These are phyloP conservation scores for Schizopora paradoxa DNA, from an alignment of 1,284 basidiomycete genomes.

Conservation along the genomic window DNA sequence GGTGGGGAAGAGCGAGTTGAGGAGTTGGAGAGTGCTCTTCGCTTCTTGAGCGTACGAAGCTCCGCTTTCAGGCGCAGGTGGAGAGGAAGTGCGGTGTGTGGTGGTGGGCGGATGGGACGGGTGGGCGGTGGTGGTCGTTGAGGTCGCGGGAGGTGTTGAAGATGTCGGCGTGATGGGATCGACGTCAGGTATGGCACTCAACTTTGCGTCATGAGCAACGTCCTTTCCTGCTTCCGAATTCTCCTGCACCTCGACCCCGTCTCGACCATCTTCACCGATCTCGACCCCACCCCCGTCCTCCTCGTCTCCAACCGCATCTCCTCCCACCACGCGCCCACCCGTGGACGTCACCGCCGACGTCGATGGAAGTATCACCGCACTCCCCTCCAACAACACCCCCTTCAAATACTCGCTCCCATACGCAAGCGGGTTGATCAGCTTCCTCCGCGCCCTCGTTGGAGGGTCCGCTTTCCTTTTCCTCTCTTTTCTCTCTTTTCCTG, in stretches of 20 bases:
- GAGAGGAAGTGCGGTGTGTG: background rate
- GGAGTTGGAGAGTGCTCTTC: slow-evolving; percentile 39
- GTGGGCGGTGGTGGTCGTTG: background rate
- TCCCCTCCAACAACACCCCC: slow-evolving; percentile 53
- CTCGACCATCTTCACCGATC: too few relatives aligned
- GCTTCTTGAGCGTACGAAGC: slow-evolving; percentile 35
- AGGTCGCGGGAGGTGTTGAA: slow-evolving; percentile 5
- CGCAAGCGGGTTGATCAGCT: slow-evolving; percentile 59
- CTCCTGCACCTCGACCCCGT: slow-evolving; percentile 8
- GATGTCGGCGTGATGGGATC: slow-evolving; percentile 4
- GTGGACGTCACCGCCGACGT: background rate
- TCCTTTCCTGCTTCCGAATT: slow-evolving; percentile 1
- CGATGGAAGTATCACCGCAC: slow-evolving; percentile 18
- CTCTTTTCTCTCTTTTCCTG: slow-evolving; percentile 8
- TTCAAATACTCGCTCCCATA: slow-evolving; percentile 64
- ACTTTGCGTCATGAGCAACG: slow-evolving; percentile 5
- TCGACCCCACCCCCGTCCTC: slow-evolving; percentile 18
- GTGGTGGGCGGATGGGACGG: background rate
- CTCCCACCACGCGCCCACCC: slow-evolving; percentile 8
- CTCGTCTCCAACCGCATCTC: slow-evolving; percentile 8
- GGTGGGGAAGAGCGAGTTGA: slow-evolving; percentile 52
- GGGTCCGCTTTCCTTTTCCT: slow-evolving; percentile 27
- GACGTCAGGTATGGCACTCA: slow-evolving; percentile 1
- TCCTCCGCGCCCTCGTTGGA: slow-evolving; percentile 43
- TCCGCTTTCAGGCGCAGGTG: slow-evolving; percentile 17